Evolutionary conservation across 768 basidiomycete species (phyloP).

Genomic region (Amylocystis lapponica): DNA sequence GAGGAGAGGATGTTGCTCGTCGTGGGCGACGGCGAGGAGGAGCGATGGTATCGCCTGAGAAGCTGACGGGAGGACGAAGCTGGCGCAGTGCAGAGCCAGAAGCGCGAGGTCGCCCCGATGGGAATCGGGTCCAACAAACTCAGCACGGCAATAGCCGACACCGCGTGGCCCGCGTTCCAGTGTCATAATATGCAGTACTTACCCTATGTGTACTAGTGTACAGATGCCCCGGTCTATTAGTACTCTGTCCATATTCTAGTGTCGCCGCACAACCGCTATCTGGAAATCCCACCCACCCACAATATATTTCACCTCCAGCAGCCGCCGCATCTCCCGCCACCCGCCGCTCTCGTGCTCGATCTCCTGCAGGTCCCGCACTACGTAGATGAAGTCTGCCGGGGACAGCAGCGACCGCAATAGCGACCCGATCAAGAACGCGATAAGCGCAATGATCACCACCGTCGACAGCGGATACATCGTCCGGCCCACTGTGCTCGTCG

Average conservation of each 20-base stretch:
- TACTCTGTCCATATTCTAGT: conserved; percentile 31
- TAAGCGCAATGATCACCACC: conserved; percentile 72
- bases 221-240: background rate
- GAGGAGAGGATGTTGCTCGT: conserved; percentile 7
- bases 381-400: conserved; percentile 87
- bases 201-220: background rate
- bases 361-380: conserved; percentile 53
- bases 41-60: conserved; percentile 14
- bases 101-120: conserved; percentile 33
- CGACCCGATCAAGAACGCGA: conserved; percentile 89
- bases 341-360: conserved; percentile 46
- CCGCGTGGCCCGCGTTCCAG: background rate
- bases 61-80: conserved; percentile 18
- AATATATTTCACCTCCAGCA: conserved; percentile 78
- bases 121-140: conserved; percentile 25
- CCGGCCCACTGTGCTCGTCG: conserved; percentile 5
- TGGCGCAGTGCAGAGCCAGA: conserved; percentile 23
- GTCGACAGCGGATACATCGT: conserved; percentile 42
- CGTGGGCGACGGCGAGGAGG: conserved; percentile 8
- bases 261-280: conserved; percentile 75
- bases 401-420: conserved; percentile 82
- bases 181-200: conserved; percentile 8
- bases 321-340: conserved; percentile 82
- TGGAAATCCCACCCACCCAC: conserved; percentile 86
- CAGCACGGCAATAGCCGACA: conserved; percentile 16